A percentile compares a stretch with the other conserved stretches of the same genome.
Conservation (phyloP, 305 asterid species). For the Salvia sclarea region DNA sequence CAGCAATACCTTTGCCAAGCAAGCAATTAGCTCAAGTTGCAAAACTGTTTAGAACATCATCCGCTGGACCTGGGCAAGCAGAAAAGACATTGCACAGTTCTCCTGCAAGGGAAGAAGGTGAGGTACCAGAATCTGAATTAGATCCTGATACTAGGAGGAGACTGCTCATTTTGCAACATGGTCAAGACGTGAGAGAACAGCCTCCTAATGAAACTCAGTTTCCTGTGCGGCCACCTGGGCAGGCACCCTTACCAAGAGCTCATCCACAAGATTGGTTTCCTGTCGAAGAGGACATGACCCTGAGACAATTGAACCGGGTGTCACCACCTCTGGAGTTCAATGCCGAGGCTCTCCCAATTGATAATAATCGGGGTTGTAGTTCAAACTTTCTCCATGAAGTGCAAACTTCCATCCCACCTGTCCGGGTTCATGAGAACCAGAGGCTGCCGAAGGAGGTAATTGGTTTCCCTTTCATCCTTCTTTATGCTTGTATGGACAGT, state of each 20-base stretch:
- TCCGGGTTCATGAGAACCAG: slow-evolving; percentile 62
- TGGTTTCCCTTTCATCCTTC: slow-evolving; percentile 8
- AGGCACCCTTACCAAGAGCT: slow-evolving; percentile 55
- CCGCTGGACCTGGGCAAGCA: slow-evolving; percentile 53
- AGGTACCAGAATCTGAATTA: slow-evolving; percentile 96
- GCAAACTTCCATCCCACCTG: slow-evolving; percentile 58
- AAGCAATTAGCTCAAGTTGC: slow-evolving; percentile 69
- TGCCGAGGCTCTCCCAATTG: slow-evolving; percentile 64
- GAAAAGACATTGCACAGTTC: slow-evolving; percentile 72
- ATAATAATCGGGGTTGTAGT: slow-evolving; percentile 54
- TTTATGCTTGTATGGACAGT: slow-evolving; percentile 4
- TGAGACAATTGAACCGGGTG: slow-evolving; percentile 55
- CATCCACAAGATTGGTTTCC: slow-evolving; percentile 85
- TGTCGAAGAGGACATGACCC: slow-evolving; percentile 71
- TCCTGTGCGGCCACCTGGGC: slow-evolving; percentile 63
- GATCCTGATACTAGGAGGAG: slow-evolving; percentile 99
- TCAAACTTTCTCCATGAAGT: slow-evolving; percentile 61
- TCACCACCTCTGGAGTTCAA: slow-evolving; percentile 62
- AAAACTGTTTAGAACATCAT: slow-evolving; percentile 49
- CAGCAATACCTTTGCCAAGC: slow-evolving; percentile 55
- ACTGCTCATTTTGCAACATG: slow-evolving; percentile 92
- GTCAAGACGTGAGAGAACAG: slow-evolving; percentile 82
- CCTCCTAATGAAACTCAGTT: slow-evolving; percentile 63
- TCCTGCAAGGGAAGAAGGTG: slow-evolving; percentile 98
- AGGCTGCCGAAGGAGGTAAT: slow-evolving; percentile 73